Percentiles rank a stretch among this genome's conserved stretches.
Conservation (phyloP, 768 basidiomycete genomes). For the Cystobasidium onofrii region DNA sequence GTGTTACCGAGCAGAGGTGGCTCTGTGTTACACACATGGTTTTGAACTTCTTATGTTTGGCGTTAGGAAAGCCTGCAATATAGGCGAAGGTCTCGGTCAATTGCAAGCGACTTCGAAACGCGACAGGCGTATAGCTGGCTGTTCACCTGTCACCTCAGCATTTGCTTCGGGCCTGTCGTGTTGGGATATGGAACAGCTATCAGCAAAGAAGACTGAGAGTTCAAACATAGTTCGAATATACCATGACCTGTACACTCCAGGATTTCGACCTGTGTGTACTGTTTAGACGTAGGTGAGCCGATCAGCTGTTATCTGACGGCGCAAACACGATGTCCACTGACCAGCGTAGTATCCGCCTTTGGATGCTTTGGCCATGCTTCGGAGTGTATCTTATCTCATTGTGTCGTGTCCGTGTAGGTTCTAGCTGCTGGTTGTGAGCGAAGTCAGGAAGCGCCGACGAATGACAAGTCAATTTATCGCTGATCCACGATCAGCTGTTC, state of each 20-base stretch:
- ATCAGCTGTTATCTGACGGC: not conserved
- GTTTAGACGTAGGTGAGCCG: not conserved
- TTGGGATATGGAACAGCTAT: too few relatives aligned
- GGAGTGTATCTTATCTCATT: too few relatives aligned
- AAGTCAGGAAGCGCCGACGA: too few relatives aligned
- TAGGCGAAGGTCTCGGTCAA: too few relatives aligned
- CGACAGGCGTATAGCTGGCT: too few relatives aligned
- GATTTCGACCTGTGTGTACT: not conserved
- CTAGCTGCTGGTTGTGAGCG: too few relatives aligned
- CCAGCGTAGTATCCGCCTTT: constrained; percentile 14
- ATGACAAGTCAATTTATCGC: too few relatives aligned
- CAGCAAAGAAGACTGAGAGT: too few relatives aligned
- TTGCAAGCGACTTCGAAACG: too few relatives aligned
- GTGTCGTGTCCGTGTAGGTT: too few relatives aligned
- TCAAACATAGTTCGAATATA: not conserved
- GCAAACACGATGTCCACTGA: not conserved
- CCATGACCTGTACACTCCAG: constrained; percentile 6
- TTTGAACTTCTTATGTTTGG: not conserved
- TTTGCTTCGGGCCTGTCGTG: constrained; percentile 6
- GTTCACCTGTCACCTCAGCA: not conserved
- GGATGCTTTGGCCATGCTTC: constrained; percentile 2
- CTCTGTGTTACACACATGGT: not conserved
- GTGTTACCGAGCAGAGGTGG: not conserved
- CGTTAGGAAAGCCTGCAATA: not conserved
- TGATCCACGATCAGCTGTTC: too few relatives aligned